Evolutionary conservation across 345 rosid genomes (phyloP).

Genomic region (Salix caprea): DNA sequence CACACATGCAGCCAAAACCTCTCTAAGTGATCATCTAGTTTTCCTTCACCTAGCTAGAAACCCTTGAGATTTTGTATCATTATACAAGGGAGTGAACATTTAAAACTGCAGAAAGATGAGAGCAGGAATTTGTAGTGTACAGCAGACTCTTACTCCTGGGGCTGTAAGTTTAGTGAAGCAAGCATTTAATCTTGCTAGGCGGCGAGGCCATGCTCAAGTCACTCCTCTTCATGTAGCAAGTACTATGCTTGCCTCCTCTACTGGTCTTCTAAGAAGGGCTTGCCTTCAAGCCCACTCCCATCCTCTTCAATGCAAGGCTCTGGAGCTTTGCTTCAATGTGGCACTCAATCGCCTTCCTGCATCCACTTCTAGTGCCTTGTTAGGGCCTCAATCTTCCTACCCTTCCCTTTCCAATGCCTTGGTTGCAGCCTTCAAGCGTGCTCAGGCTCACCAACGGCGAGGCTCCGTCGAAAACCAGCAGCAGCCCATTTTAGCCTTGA

Average conservation of each 20-base stretch:
- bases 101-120: slow-evolving; percentile 45
- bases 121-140: slow-evolving; percentile 81
- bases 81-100: neutral
- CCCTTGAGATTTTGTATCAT: neutral
- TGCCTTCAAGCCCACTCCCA: slow-evolving; percentile 93
- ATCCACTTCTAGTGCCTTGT: slow-evolving; percentile 56
- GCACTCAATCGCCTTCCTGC: slow-evolving; percentile 95
- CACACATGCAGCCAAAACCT: slow-evolving; percentile 9
- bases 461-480: slow-evolving; percentile 90
- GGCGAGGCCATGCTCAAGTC: slow-evolving; percentile 94
- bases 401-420: slow-evolving; percentile 91
- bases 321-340: slow-evolving; percentile 96
- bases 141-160: slow-evolving; percentile 73
- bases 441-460: slow-evolving; percentile 95
- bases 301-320: slow-evolving; percentile 90
- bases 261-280: slow-evolving; percentile 76
- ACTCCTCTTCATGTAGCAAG: slow-evolving; percentile 96
- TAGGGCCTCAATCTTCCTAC: slow-evolving; percentile 49
- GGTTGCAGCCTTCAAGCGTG: slow-evolving; percentile 95
- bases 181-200: slow-evolving; percentile 65
- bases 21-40: neutral
- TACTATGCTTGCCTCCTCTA: slow-evolving; percentile 72
- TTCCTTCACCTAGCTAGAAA: neutral
- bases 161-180: slow-evolving; percentile 73
- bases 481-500: slow-evolving; percentile 78